Percentiles rank a stretch among this genome's conserved stretches.
These are phyloP conservation scores for Penicillium sclerotigenum DNA, from an alignment of 2,329 filamentous ascomycete species.

Conservation along the genomic window DNA sequence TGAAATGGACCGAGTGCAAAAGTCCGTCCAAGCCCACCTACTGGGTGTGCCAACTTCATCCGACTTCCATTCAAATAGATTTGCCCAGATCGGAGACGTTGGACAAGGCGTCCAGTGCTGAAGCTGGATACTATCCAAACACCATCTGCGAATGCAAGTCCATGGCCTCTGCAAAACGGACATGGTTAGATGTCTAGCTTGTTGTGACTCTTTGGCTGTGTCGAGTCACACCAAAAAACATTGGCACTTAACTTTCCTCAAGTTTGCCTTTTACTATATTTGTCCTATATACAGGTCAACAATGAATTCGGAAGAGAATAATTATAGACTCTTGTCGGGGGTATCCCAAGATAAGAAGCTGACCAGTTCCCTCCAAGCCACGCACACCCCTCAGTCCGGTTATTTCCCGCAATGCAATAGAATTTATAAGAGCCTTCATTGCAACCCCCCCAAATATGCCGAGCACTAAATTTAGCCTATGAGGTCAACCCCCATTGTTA, in stretches of 20 bases:
- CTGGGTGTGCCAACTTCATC: slow-evolving; percentile 3
- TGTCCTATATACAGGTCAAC: not conserved
- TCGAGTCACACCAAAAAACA: slow-evolving; percentile 4
- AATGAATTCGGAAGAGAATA: not conserved
- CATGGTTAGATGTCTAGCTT: slow-evolving; percentile 3
- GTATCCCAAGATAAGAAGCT: slow-evolving; percentile 4
- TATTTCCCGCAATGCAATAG: not conserved
- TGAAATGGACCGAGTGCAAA: slow-evolving; percentile 20
- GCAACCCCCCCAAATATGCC: not conserved
- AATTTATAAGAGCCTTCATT: not conserved
- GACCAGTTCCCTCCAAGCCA: not conserved
- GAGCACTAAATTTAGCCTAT: not conserved
- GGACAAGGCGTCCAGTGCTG: slow-evolving; percentile 21
- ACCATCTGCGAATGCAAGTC: slow-evolving; percentile 1
- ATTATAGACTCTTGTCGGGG: not conserved
- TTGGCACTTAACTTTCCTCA: not conserved
- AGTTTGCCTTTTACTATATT: not conserved
- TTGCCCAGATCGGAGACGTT: slow-evolving; percentile 2
- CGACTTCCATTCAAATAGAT: not conserved
- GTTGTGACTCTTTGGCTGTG: not conserved
- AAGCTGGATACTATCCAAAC: slow-evolving; percentile 1
- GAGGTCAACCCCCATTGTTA: not conserved
- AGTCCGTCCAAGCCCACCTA: slow-evolving; percentile 17
- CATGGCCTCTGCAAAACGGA: slow-evolving; percentile 4
- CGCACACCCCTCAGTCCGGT: not conserved